Conservation (phyloP, 768 basidiomycete genomes). For the Calocybe cyanea region DNA sequence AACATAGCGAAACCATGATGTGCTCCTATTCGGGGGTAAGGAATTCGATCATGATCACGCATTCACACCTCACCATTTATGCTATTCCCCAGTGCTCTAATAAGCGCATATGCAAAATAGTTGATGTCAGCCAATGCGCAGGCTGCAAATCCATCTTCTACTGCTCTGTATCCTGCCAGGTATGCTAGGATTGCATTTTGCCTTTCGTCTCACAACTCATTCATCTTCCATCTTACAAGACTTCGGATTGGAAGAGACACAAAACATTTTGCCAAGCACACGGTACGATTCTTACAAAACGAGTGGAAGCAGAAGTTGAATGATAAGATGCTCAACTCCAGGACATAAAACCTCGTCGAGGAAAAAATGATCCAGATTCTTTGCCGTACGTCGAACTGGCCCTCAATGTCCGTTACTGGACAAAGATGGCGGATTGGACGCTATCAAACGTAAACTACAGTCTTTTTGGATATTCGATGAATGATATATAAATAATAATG, state of each 20-base stretch:
- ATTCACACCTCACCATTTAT: too few species aligned
- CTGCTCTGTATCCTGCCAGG: conserved; percentile 4
- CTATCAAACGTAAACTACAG: too few species aligned
- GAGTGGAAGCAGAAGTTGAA: neutral
- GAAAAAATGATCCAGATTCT: too few species aligned
- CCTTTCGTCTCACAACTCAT: neutral
- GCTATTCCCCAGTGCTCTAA: too few species aligned
- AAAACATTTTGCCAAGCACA: neutral
- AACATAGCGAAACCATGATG: neutral
- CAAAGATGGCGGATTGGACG: too few species aligned
- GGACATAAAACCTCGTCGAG: too few species aligned
- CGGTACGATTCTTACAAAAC: neutral
- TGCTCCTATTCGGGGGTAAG: neutral
- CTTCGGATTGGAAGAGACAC: neutral
- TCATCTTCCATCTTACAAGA: neutral
- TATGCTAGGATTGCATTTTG: neutral
- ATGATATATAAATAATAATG: neutral
- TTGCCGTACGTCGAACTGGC: too few species aligned
- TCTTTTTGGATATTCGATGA: neutral
- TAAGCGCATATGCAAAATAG: neutral
- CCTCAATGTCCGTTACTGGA: too few species aligned
- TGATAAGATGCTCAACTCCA: too few species aligned
- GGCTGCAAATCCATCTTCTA: conserved; percentile 1
- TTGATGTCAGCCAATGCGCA: neutral
- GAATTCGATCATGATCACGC: too few species aligned